These are phyloP conservation scores for Gamsiella multidivaricata DNA, from an alignment of 192 early-diverging fungal species.

Conservation along the genomic window DNA sequence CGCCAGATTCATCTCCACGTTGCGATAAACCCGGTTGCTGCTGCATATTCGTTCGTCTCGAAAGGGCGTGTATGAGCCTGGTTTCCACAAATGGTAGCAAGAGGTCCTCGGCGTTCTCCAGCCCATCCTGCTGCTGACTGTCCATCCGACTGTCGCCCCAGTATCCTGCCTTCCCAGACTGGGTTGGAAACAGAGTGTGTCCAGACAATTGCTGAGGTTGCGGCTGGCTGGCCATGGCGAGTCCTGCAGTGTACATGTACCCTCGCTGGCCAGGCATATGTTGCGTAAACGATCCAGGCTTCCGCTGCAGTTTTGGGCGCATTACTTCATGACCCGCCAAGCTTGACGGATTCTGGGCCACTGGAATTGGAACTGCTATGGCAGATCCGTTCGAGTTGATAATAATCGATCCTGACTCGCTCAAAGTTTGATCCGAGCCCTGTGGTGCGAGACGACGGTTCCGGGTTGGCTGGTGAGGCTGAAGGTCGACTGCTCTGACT, in stretches of 20 bases:
- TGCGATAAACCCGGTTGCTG: background rate
- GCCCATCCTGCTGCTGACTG: background rate
- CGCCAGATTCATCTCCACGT: background rate
- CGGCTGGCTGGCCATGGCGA: background rate
- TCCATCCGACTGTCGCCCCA: background rate
- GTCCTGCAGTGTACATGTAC: slow-evolving; percentile 13
- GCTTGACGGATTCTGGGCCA: background rate
- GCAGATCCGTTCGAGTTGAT: slow-evolving; percentile 39
- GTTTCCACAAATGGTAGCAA: slow-evolving; percentile 50
- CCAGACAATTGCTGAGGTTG: background rate
- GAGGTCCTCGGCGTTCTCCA: slow-evolving; percentile 4
- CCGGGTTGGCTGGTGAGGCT: background rate
- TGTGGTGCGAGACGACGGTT: background rate
- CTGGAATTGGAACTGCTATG: slow-evolving; percentile 20
- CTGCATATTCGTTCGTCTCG: background rate
- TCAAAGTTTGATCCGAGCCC: background rate
- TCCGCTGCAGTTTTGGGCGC: slow-evolving; percentile 27
- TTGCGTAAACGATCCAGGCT: slow-evolving; percentile 28
- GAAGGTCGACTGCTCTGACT: slow-evolving; percentile 34
- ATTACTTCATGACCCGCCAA: background rate
- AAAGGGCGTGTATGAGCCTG: slow-evolving; percentile 17
- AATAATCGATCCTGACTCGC: background rate
- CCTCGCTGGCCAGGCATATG: slow-evolving; percentile 13
- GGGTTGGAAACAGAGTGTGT: slow-evolving; percentile 1
- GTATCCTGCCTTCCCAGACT: background rate